Evolutionary conservation across 1,284 basidiomycete genomes (phyloP), one percentile per base, ranked within the genome.

Genomic region (Tremellales sp.): DNA sequence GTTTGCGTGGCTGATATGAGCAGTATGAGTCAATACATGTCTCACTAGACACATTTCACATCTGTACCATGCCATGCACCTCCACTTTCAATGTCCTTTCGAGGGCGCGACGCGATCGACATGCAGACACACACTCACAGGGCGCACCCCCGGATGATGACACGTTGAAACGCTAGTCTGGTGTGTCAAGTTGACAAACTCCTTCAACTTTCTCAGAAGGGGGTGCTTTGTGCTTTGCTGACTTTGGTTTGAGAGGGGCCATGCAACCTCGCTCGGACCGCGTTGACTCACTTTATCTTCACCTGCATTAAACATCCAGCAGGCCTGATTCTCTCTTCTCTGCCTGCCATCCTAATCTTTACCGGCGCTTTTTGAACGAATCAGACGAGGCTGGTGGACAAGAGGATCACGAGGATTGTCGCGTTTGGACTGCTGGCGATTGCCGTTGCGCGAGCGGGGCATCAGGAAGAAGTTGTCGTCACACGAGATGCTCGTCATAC

Each of bases 1-100:
- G 19, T 19, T 25, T 13, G n/a, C n/a, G 17, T 35, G 43, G 33
- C 17, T 19, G 3, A 26, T 35, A 39, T 21, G 3, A 12, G n/a
- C 47, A 70, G 70, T 46, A 68, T 72, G 68, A 68, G 67, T 48
- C 61, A 65, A 52, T 73, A 67, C 57, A 63, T 73, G 60, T 72
- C 67, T 27, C 62, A 62, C 42, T 62, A 59, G 54, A 19, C 29
- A 23, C 40, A 37, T 15, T 39, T 42, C 29, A 31, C 29, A 31
- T 8, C 15, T 39, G 19, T 21, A 39, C 17, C 8, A n/a, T 40
- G 37, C 37, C 7, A 11, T 19, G 10, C 37, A n/a, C n/a, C 10
- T 40, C 37, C 8, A 11, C 21, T 17, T 40, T 7, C 37, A 17
- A 11, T 17, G 7, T 22, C 7, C 29, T 8, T 31, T 8, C 10